Conservation (phyloP, 2,329 filamentous ascomycete species). For the Colletotrichum euphorbiae region DNA sequence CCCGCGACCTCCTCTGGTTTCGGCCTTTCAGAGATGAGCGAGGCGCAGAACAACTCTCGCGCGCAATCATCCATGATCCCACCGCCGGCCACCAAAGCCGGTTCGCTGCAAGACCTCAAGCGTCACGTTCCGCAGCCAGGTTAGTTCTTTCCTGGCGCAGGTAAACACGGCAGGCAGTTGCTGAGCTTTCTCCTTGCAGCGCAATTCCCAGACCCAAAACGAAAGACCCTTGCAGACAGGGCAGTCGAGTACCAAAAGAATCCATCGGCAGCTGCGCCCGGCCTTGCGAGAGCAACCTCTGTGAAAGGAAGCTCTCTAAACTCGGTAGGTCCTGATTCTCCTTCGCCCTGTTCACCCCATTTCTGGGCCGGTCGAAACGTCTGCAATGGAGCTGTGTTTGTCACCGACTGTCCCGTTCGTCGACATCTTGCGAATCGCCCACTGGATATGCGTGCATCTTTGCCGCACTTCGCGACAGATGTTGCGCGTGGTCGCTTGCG, state of each 20-base stretch:
- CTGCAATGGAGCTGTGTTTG: constrained; percentile 18
- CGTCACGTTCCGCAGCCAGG: constrained; percentile 61
- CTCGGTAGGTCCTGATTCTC: constrained; percentile 24
- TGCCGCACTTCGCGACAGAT: neutral
- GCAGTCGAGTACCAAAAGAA: constrained; percentile 63
- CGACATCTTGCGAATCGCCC: constrained; percentile 8
- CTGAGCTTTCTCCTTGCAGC: constrained; percentile 51
- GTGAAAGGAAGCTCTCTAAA: constrained; percentile 22
- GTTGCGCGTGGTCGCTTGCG: constrained; percentile 12
- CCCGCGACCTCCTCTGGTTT: constrained; percentile 45
- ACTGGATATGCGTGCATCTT: constrained; percentile 20
- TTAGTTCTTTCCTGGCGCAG: constrained; percentile 45
- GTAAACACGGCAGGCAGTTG: neutral
- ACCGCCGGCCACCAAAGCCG: constrained; percentile 50
- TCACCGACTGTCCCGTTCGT: neutral
- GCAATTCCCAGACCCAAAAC: constrained; percentile 60
- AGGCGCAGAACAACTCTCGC: constrained; percentile 71
- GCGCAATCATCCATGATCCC: constrained; percentile 56
- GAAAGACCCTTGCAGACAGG: constrained; percentile 68
- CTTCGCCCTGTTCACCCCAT: neutral
- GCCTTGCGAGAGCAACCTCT: constrained; percentile 37
- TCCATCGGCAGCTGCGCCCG: constrained; percentile 50
- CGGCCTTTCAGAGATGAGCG: constrained; percentile 65
- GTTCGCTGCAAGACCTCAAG: constrained; percentile 54
- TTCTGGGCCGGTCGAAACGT: neutral